These are phyloP conservation scores for Fusarium lateritium DNA, from an alignment of 2,329 filamentous ascomycete species.

Conservation along the genomic window DNA sequence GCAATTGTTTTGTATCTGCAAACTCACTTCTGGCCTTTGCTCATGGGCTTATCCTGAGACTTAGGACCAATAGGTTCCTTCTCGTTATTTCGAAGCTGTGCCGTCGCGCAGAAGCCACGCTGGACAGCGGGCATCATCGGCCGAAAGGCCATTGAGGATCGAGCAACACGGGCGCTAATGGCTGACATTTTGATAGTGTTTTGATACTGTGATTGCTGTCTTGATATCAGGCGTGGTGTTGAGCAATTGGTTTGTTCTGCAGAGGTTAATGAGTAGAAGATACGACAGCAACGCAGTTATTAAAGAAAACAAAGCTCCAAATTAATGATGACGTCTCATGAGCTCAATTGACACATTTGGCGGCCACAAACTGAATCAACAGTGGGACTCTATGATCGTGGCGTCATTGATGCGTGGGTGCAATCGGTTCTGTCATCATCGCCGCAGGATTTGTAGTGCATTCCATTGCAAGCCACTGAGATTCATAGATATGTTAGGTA, in stretches of 20 bases:
- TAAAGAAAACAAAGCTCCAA: constrained; percentile 2
- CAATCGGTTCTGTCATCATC: constrained; percentile 35
- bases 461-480: neutral
- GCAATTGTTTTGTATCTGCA: too few relatives aligned
- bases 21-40: constrained; percentile 18
- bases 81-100: neutral
- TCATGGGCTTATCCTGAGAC: constrained; percentile 2
- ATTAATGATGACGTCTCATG: constrained; percentile 22
- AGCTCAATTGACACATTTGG: constrained; percentile 13
- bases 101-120: constrained; percentile 21
- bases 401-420: constrained; percentile 47
- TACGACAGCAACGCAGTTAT: neutral
- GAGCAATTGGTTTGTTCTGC: neutral
- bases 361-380: constrained; percentile 19
- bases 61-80: constrained; percentile 22
- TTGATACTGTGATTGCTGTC: neutral
- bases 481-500: neutral
- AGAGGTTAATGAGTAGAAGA: neutral
- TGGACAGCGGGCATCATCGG: constrained; percentile 21
- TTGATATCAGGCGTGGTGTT: neutral
- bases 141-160: constrained; percentile 31
- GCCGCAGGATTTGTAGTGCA: constrained; percentile 1
- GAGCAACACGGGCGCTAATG: constrained; percentile 23
- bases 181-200: constrained; percentile 28
- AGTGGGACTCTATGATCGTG: constrained; percentile 30